Base-by-base conservation (phyloP, 441 rosid species). In the Flueggea neowawraea region DNA sequence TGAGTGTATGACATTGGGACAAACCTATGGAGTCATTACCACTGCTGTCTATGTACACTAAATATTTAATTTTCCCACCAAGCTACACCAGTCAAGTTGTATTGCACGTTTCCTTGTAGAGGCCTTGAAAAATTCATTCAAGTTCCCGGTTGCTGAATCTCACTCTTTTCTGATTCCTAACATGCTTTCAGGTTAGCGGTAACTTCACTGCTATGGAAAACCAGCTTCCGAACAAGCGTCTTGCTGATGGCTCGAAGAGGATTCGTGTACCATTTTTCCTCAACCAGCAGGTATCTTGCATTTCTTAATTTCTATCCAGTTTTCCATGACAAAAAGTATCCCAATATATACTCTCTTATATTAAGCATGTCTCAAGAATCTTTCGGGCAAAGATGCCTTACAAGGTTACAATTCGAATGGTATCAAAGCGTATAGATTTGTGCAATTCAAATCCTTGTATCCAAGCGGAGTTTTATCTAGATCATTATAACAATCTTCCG, bases 181-280 rank as follows among this genome's bases (percentile, higher is more conserved):
- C 62, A 16, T 50, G 6, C 43, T 61, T 52, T 55, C 78, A 93
- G 98, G 90, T 89, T 41, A 74, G 70, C 5, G 67, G 78, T 51
- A 74, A 75, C 64, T 64, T 31, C 1, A 70, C 70, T n/a, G 61
- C 70, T 13, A 9, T 53, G 61, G 97, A 84, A 71, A 73, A 68
- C 66, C 83, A 81, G 62, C 69, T 79, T 73, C 87, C 91, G 55
- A 65, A 58, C 54, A 94, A 87, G 73, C 96, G 91, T 12, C 73
- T 84, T 68, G 89, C 96, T 3, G 97, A 94, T 78, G 88, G 92
- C 22, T 94, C 94, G 3, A 94, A 94, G 75, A 83, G 96, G 78
- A 76, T 94, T 17, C 82, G 72, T 41, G 95, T 87, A 62, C 87
- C 91, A 16, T 77, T 74, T 63, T 76, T 77, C 67, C 45, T 79